Evolutionary conservation across 2,329 filamentous ascomycete genomes (phyloP), one percentile per base, ranked within the genome.

Genomic region (Fusarium penzigii): DNA sequence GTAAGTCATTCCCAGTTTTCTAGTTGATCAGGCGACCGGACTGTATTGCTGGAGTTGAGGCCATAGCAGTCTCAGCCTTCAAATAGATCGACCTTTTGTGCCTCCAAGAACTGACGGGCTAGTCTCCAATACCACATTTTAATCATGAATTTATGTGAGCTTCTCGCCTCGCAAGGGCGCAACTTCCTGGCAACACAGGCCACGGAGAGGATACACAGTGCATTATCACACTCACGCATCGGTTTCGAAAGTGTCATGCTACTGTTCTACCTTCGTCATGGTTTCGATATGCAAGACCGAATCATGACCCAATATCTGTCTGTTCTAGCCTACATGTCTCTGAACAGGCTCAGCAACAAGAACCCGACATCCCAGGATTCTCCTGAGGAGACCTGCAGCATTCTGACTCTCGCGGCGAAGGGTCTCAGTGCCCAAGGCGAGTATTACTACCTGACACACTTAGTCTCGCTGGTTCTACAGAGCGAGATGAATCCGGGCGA

Each of bases 191-290:
- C 1, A 1, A 16, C 3, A 1, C 17, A 53, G 1, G 32, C 47
- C 1, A 48, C 14, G 13, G 51, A 44, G 47, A 41, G 54, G 16
- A 2, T 32, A 49, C 2, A n/a, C n/a, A n/a, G n/a, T n/a, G n/a
- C n/a, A n/a, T n/a, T n/a, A n/a, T n/a, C n/a, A n/a, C n/a, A n/a
- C n/a, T n/a, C n/a, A n/a, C n/a, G n/a, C n/a, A n/a, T n/a, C n/a
- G n/a, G n/a, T n/a, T 51, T 57, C 4, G 55, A 57, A 29, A 51
- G 53, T 1, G n/a, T 57, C 3, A 12, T 57, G 4, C 50, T 53
- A 1, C 56, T 57, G 3, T 51, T 57, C 17, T 49, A 57, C 17
- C 42, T 57, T 1, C 47, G 54, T 0, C 54, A 57, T 3, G 53
- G 55, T 5, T 57, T 57, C 3, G 46, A 46, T 20, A 42, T 29